phyloP scores from a whole-genome alignment of 768 basidiomycete genomes.

The Chalciporus chontae region DNA sequence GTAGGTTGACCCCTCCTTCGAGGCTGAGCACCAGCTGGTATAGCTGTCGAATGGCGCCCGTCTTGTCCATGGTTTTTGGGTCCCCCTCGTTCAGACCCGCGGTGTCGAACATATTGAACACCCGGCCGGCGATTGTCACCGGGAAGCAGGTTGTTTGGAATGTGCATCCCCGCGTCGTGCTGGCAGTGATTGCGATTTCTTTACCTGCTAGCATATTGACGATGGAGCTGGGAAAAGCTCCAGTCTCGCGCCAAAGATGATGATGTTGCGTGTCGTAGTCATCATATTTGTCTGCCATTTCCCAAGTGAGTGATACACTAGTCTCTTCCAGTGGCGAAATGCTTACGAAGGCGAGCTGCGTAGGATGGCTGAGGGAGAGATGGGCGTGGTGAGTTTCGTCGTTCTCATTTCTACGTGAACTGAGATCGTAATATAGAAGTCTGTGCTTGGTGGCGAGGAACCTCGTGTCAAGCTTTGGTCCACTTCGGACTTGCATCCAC shows the following conservation, averaged over 20 bases:
- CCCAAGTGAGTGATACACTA: not conserved
- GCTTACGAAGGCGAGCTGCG: not conserved
- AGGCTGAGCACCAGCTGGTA: constrained; percentile 26
- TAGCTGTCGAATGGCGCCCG: constrained; percentile 10
- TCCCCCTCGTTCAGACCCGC: constrained; percentile 3
- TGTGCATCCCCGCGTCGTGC: not conserved
- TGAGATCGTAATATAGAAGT: not conserved
- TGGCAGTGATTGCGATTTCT: not conserved
- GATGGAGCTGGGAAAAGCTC: not conserved
- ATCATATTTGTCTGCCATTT: not conserved
- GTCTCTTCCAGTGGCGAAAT: not conserved
- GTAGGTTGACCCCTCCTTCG: constrained; percentile 29
- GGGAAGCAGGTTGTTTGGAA: not conserved
- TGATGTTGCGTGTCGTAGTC: not conserved
- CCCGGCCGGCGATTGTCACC: not conserved
- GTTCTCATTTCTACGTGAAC: no score
- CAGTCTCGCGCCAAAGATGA: constrained; percentile 9
- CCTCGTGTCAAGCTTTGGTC: not conserved
- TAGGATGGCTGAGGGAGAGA: not conserved
- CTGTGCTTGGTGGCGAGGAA: not conserved
- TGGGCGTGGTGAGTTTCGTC: not conserved
- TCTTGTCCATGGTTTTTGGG: not conserved
- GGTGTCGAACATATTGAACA: constrained; percentile 2
- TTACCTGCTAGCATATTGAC: not conserved
- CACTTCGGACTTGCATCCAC: not conserved